Percentiles rank a stretch among this genome's conserved stretches.
Evolutionary conservation across 805 yeast species (phyloP).

Genomic region (Saccharomycopsis oosterbeekiorum): DNA sequence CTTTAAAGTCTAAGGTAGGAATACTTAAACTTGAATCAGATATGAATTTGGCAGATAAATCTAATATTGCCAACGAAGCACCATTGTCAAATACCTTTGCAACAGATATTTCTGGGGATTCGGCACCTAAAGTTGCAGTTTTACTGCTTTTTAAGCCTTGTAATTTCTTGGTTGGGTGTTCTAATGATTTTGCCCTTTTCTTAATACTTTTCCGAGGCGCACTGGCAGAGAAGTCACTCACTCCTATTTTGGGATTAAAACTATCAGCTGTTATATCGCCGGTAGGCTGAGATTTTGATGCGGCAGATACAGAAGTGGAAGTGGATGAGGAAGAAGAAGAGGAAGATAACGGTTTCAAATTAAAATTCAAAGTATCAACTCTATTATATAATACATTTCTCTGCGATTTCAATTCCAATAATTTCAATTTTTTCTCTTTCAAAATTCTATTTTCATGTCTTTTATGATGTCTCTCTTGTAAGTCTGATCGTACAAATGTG

Average conservation of each 20-base stretch:
- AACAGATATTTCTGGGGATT: background rate
- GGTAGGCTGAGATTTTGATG: background rate
- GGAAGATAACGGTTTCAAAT: background rate
- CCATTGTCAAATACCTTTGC: conserved; percentile 1
- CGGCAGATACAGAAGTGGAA: background rate
- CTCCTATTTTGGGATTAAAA: background rate
- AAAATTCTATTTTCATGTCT: conserved; percentile 30
- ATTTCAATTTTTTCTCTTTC: conserved; percentile 21
- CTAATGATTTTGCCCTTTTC: background rate
- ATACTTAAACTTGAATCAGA: background rate
- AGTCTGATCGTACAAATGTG: conserved; percentile 54
- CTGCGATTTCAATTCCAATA: conserved; percentile 20
- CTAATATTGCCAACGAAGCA: background rate
- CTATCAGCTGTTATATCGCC: background rate
- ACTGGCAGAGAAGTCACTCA: background rate
- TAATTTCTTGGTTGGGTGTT: background rate
- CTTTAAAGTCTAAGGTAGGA: background rate
- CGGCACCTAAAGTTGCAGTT: background rate
- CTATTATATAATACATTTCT: conserved; percentile 13
- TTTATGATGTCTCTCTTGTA: conserved; percentile 37
- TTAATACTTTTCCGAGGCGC: background rate
- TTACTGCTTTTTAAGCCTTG: background rate
- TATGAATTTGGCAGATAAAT: background rate
- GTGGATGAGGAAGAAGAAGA: background rate
- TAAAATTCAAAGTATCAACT: conserved; percentile 14